Evolutionary conservation across 2,329 filamentous ascomycete species (phyloP).

Genomic region (Dryadomyces quercus-mongolicae): DNA sequence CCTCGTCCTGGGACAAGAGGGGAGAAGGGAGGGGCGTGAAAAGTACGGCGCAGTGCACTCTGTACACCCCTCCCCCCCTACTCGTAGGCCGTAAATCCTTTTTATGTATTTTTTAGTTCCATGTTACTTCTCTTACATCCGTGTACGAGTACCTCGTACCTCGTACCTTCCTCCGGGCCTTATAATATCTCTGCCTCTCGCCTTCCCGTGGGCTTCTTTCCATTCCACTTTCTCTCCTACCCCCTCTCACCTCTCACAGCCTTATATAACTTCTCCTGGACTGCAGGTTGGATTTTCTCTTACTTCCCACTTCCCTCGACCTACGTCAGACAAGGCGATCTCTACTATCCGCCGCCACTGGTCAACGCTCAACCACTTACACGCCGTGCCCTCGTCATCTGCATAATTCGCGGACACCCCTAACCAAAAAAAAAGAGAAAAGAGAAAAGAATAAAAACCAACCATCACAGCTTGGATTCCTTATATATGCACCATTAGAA

Average conservation of each 20-base stretch:
- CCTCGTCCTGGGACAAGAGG: background rate
- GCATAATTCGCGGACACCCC: background rate
- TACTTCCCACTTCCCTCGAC: background rate
- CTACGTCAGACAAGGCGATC: too few relatives aligned
- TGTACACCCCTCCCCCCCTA: background rate
- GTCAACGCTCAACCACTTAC: background rate
- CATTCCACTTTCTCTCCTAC: background rate
- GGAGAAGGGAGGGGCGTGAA: background rate
- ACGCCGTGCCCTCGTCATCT: background rate
- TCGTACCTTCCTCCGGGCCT: background rate
- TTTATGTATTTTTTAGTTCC: slow-evolving; percentile 1
- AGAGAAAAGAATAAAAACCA: background rate
- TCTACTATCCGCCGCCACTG: background rate
- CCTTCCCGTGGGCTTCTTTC: background rate
- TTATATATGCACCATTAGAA: background rate
- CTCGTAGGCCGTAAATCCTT: background rate
- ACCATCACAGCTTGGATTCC: too few relatives aligned
- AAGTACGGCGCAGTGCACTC: background rate
- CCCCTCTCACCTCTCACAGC: background rate
- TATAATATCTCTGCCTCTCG: background rate
- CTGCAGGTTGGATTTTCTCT: background rate
- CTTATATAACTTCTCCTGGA: background rate
- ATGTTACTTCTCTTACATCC: slow-evolving; percentile 1
- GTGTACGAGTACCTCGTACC: slow-evolving; percentile 1
- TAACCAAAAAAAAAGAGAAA: background rate